Evolutionary conservation across 2,329 filamentous ascomycete genomes (phyloP).

Genomic region (Alternaria solani): DNA sequence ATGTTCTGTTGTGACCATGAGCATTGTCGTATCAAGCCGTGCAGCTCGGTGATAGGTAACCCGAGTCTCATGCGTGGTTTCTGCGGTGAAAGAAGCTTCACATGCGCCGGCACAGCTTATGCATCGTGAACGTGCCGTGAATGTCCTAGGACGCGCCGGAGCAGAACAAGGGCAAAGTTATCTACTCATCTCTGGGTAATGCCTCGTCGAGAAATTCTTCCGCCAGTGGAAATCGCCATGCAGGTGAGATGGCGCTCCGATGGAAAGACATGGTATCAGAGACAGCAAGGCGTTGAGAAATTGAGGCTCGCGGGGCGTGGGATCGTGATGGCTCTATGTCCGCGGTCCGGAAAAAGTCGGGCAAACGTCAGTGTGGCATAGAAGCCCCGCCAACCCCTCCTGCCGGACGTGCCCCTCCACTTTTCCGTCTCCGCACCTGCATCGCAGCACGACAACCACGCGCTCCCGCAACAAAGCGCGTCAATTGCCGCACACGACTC

Average conservation of each 20-base stretch:
- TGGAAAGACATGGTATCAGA: neutral
- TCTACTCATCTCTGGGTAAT: neutral
- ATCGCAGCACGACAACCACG: slow-evolving; percentile 24
- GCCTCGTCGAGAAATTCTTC: slow-evolving; percentile 6
- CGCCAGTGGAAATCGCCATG: neutral
- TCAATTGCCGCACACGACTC: slow-evolving; percentile 10
- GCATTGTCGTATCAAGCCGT: neutral
- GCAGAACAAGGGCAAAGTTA: neutral
- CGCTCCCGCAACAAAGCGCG: slow-evolving; percentile 39
- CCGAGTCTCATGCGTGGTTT: slow-evolving; percentile 6
- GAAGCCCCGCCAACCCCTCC: slow-evolving; percentile 24
- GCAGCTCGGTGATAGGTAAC: slow-evolving; percentile 20
- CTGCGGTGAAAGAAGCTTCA: neutral
- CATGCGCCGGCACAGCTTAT: neutral
- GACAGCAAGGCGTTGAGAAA: neutral
- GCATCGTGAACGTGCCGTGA: neutral
- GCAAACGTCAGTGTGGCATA: slow-evolving; percentile 12
- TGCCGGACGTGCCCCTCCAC: slow-evolving; percentile 27
- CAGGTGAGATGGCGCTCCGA: neutral
- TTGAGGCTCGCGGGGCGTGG: slow-evolving; percentile 7
- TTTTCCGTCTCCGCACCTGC: slow-evolving; percentile 27
- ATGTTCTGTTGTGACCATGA: neutral
- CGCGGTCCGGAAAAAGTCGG: slow-evolving; percentile 44
- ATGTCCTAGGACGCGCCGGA: neutral
- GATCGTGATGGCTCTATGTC: slow-evolving; percentile 18